Conservation (phyloP, 306 rosid species). For the Chamaecrista fasciculata region DNA sequence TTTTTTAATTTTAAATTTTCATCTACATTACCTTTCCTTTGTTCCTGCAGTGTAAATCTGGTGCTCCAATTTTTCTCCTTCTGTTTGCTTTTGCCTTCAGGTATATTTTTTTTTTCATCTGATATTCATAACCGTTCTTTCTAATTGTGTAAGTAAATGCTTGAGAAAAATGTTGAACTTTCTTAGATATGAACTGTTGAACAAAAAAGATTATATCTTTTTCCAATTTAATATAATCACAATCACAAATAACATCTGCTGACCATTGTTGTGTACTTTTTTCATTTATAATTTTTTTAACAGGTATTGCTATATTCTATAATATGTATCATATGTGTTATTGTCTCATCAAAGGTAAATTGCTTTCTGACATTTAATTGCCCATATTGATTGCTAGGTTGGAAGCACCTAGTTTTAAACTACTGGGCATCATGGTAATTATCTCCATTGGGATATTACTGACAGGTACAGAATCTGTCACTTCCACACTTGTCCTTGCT, state of each 20-base stretch:
- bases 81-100: constrained; percentile 97
- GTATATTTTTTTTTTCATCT: constrained; percentile 41
- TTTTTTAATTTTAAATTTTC: neutral
- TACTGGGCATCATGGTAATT: constrained; percentile 77
- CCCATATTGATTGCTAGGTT: constrained; percentile 58
- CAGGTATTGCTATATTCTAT: constrained; percentile 6
- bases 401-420: constrained; percentile 83
- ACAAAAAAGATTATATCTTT: neutral
- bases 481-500: neutral
- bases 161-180: constrained; percentile 16
- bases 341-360: neutral
- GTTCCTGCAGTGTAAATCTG: constrained; percentile 92
- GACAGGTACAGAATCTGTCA: constrained; percentile 58
- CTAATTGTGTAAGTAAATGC: constrained; percentile 13
- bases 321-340: constrained; percentile 1
- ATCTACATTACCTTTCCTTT: constrained; percentile 24
- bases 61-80: constrained; percentile 93
- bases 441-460: constrained; percentile 84
- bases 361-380: constrained; percentile 32
- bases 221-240: neutral
- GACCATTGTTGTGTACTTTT: neutral
- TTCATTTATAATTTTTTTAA: constrained; percentile 21
- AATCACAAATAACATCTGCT: neutral
- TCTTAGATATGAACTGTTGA: constrained; percentile 12
- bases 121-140: constrained; percentile 11